Evolutionary conservation across 495 filamentous ascomycete species (phyloP).

Genomic region (Acidomyces sp.): DNA sequence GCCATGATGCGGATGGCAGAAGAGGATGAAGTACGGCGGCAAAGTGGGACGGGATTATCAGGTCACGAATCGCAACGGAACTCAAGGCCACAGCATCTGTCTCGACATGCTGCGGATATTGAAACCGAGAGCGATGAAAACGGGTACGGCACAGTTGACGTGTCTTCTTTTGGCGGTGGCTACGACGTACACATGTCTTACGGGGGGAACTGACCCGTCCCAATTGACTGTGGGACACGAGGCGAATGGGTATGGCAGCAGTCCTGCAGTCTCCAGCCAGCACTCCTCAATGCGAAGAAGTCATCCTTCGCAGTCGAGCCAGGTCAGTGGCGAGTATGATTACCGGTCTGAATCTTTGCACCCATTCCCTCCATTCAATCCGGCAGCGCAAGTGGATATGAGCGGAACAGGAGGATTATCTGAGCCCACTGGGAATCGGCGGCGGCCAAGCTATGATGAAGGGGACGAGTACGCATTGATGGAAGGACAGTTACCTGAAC

Average conservation of each 20-base stretch:
- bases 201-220: constrained; percentile 41
- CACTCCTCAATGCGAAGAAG: constrained; percentile 27
- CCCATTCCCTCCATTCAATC: constrained; percentile 45
- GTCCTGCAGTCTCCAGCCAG: constrained; percentile 25
- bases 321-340: constrained; percentile 17
- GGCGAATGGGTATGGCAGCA: constrained; percentile 16
- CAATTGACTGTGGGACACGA: constrained; percentile 18
- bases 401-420: constrained; percentile 75
- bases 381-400: constrained; percentile 55
- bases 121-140: constrained; percentile 56
- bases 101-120: constrained; percentile 16
- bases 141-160: constrained; percentile 55
- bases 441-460: constrained; percentile 82
- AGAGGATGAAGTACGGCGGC: constrained; percentile 56
- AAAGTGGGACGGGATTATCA: constrained; percentile 7
- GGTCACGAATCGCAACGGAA: constrained; percentile 7
- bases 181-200: constrained; percentile 63
- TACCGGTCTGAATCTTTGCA: constrained; percentile 35
- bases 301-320: constrained; percentile 16
- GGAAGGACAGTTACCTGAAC: constrained; percentile 36
- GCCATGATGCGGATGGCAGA: constrained; percentile 76
- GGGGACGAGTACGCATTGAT: constrained; percentile 58
- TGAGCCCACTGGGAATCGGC: constrained; percentile 49
- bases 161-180: constrained; percentile 59
- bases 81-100: constrained; percentile 10